Evolutionary conservation across 1,139 yeast genomes (phyloP).

Genomic region (Taphrina confusa): DNA sequence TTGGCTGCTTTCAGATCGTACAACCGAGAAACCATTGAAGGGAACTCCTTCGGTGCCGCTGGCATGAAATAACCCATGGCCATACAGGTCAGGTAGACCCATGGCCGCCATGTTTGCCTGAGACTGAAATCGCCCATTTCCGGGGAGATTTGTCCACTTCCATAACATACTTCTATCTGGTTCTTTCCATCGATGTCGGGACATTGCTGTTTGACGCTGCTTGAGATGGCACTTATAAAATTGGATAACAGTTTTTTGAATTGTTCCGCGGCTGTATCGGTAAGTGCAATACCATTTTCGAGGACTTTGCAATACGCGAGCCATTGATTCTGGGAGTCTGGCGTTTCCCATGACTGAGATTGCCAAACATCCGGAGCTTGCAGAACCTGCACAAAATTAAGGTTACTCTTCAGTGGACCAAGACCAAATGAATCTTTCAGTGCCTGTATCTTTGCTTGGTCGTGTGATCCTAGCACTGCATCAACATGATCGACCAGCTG

Average conservation of each 20-base stretch:
- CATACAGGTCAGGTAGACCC: neutral
- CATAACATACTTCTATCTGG: neutral
- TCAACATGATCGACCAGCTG: neutral
- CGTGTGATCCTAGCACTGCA: neutral
- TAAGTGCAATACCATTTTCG: neutral
- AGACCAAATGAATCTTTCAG: neutral
- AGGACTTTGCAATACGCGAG: neutral
- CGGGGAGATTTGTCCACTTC: neutral
- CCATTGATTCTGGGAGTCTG: neutral
- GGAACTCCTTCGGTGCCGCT: neutral
- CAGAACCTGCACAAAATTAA: neutral
- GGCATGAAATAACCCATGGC: neutral
- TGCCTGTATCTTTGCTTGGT: neutral
- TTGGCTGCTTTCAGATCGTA: neutral
- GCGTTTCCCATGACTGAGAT: neutral
- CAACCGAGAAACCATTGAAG: slow-evolving; percentile 4
- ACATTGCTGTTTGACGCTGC: neutral
- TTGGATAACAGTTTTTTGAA: neutral
- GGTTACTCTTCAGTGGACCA: neutral
- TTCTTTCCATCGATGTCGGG: neutral
- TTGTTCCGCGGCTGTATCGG: neutral
- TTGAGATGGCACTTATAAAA: neutral
- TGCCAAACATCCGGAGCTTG: neutral
- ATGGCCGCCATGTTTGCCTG: neutral
- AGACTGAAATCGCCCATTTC: neutral